Evolutionary conservation across 2,329 filamentous ascomycete species (phyloP).

Genomic region (Aureobasidium sp.): DNA sequence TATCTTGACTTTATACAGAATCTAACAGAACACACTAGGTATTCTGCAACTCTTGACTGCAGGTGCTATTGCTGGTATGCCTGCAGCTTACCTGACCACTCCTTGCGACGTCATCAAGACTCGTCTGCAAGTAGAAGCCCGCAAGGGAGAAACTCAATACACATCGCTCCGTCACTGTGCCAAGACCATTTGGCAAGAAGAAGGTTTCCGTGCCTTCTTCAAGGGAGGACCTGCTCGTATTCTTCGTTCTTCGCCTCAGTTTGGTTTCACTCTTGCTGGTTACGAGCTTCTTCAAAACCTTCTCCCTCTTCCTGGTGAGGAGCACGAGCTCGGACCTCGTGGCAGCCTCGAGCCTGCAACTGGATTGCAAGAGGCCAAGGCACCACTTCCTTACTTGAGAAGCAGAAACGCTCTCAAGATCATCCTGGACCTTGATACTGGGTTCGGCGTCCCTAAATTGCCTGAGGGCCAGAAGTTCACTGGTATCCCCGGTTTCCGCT

Average conservation of each 20-base stretch:
- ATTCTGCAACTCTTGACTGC: constrained; percentile 86
- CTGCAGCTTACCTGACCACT: constrained; percentile 75
- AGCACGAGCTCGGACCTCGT: constrained; percentile 40
- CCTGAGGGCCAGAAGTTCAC: constrained; percentile 16
- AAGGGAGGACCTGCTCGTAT: constrained; percentile 96
- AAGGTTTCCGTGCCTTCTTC: constrained; percentile 96
- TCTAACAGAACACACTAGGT: constrained; percentile 30
- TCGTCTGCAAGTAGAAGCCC: constrained; percentile 89
- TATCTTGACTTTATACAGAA: background rate
- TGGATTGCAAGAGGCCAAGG: constrained; percentile 56
- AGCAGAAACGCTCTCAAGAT: constrained; percentile 92
- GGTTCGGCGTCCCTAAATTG: constrained; percentile 68
- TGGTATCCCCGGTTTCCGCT: constrained; percentile 17
- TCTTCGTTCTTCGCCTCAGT: constrained; percentile 89
- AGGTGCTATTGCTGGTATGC: constrained; percentile 69
- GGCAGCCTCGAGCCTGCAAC: constrained; percentile 59
- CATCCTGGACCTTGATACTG: constrained; percentile 86
- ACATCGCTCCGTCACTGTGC: constrained; percentile 82
- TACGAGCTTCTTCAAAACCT: constrained; percentile 84
- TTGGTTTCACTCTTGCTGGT: constrained; percentile 92
- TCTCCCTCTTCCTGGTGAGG: constrained; percentile 69
- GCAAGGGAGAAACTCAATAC: constrained; percentile 88
- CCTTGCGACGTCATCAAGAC: constrained; percentile 99
- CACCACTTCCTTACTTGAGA: constrained; percentile 58
- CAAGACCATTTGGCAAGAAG: constrained; percentile 74